Evolutionary conservation across 2,329 filamentous ascomycete species (phyloP).

Genomic region (Arthrinium puccinioides): DNA sequence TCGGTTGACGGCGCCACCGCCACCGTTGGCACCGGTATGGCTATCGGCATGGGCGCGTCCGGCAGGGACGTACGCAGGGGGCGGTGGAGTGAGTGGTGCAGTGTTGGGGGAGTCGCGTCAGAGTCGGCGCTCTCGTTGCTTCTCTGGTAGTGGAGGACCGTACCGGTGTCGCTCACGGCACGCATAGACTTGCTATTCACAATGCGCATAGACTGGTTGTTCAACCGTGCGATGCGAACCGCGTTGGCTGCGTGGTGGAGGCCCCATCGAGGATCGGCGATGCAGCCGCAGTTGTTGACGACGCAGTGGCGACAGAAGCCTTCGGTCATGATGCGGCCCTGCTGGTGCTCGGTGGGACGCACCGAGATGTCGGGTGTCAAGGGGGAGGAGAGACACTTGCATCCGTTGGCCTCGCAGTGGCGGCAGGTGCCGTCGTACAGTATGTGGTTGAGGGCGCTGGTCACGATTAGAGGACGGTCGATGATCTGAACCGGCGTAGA

Average conservation of each 20-base stretch:
- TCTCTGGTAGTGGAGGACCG: background rate
- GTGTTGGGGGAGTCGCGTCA: background rate
- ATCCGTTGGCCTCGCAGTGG: constrained; percentile 4
- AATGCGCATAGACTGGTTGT: background rate
- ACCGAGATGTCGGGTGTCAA: background rate
- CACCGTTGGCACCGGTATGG: background rate
- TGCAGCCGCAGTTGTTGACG: constrained; percentile 2
- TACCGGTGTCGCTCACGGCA: constrained; percentile 1
- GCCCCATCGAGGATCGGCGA: constrained; percentile 3
- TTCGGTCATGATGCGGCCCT: constrained; percentile 2
- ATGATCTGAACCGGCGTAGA: too few relatives aligned
- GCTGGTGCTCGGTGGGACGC: too few relatives aligned
- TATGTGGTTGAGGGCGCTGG: constrained; percentile 2
- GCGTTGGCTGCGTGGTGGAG: constrained; percentile 1
- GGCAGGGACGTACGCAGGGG: background rate
- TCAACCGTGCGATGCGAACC: background rate
- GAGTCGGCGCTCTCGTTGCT: background rate
- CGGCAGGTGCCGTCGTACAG: constrained; percentile 4
- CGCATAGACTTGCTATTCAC: background rate
- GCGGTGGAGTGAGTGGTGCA: background rate
- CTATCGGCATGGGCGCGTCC: background rate
- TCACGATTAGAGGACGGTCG: constrained; percentile 3
- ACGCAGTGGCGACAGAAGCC: constrained; percentile 6
- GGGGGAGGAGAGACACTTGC: background rate
- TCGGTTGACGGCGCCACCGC: background rate